Conservation (phyloP, 805 yeast species). For the Metschnikowia reukaufii region DNA sequence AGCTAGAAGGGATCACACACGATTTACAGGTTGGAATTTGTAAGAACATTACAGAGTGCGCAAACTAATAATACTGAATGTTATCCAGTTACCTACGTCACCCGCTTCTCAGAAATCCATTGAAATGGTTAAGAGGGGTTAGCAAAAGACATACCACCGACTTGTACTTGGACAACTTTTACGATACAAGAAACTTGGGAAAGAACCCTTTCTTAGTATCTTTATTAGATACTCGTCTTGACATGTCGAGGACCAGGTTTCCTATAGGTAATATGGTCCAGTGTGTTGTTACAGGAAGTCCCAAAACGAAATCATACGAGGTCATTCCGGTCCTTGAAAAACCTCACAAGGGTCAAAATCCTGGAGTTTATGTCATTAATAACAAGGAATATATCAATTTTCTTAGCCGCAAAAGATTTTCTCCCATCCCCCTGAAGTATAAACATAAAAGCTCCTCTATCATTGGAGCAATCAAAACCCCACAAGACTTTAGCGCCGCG, state of each 20-base stretch:
- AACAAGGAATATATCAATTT: constrained; percentile 23
- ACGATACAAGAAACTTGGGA: constrained; percentile 18
- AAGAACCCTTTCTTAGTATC: constrained; percentile 31
- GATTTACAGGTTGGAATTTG: no score
- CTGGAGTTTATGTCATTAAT: constrained; percentile 30
- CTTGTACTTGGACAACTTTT: constrained; percentile 21
- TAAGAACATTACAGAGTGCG: no score
- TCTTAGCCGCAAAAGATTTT: constrained; percentile 20
- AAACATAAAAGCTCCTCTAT: constrained; percentile 11
- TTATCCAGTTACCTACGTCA: constrained; percentile 20
- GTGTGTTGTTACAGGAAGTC: constrained; percentile 15
- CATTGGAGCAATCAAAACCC: constrained; percentile 9
- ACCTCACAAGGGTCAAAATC: constrained; percentile 18
- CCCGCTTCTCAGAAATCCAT: constrained; percentile 33
- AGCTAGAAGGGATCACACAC: no score
- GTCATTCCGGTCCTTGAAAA: constrained; percentile 22
- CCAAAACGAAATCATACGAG: constrained; percentile 1
- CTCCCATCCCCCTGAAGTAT: constrained; percentile 28
- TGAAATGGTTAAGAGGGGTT: constrained; percentile 25
- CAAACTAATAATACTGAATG: not conserved
- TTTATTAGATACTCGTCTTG: constrained; percentile 28
- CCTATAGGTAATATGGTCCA: constrained; percentile 31
- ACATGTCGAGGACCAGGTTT: constrained; percentile 24
- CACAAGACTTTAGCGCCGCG: constrained; percentile 14
- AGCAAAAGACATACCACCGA: constrained; percentile 24